phyloP scores from a whole-genome alignment of 805 yeast genomes.

The Ogataea parapolymorpha region DNA sequence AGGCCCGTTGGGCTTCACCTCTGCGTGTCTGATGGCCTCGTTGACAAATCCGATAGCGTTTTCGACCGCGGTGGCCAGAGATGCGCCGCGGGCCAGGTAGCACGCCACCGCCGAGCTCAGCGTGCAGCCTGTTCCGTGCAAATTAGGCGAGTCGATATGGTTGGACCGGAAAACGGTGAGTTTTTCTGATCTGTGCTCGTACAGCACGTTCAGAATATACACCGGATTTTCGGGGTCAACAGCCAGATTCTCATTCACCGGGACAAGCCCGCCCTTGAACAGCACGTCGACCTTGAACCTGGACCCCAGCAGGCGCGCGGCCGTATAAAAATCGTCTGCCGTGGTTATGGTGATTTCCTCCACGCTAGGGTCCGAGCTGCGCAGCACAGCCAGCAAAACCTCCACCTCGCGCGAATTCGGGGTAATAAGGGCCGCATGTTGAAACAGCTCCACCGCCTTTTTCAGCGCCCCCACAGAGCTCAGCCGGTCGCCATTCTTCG shows the following conservation, averaged over 20 bases:
- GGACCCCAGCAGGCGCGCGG: conserved; percentile 39
- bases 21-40: conserved; percentile 51
- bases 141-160: conserved; percentile 46
- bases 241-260: conserved; percentile 36
- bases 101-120: conserved; percentile 78
- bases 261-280: conserved; percentile 82
- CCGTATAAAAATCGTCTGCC: conserved; percentile 31
- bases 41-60: conserved; percentile 65
- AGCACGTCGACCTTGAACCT: conserved; percentile 49
- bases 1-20: conserved; percentile 55
- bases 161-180: conserved; percentile 45
- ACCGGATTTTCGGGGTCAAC: conserved; percentile 19
- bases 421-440: conserved; percentile 46
- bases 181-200: conserved; percentile 31
- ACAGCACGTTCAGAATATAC: conserved; percentile 25
- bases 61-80: conserved; percentile 48
- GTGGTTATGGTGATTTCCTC: conserved; percentile 2
- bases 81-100: conserved; percentile 55
- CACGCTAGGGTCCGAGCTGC: conserved; percentile 20
- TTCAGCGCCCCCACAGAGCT: conserved; percentile 37
- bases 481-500: conserved; percentile 69
- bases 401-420: conserved; percentile 67
- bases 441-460: conserved; percentile 15
- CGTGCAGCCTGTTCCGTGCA: conserved; percentile 93
- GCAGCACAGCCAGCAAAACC: conserved; percentile 23